Evolutionary conservation across 2,329 filamentous ascomycete species (phyloP), one percentile per base, ranked within the genome.

Genomic region (Parastagonospora avenae): DNA sequence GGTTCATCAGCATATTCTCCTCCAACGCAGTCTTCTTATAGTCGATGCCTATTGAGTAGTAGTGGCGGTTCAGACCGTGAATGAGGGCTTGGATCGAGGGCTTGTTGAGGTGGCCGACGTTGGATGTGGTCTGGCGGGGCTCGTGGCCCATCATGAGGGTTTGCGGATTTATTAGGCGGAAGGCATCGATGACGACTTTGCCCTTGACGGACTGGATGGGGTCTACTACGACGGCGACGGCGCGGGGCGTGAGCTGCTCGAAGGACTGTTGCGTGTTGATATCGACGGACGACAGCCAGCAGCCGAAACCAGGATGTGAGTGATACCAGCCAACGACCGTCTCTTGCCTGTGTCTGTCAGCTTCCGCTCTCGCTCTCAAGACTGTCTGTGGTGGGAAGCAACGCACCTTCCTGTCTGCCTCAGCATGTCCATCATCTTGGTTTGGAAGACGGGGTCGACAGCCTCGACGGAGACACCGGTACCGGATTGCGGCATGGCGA

Each of bases 351-450:
- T 28, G 40, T 52, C 50, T 55, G 62, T 68, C 50, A 70, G 64
- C 53, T 15, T 40, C 12, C 19, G 43, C 1, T 15, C 8, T 4
- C 28, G 8, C 27, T 24, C 19, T 24, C 19, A 24, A 24, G 19
- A 14, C 10, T 2, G 15, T 3, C 44, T 28, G 14, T 33, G 48
- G 3, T 16, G 15, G 32, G 16, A 15, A 4, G 10, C 15, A 41
- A 42, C 60, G 24, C 80, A 95, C 91, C 94, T 85, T 78, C 94
- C 94, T 51, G 94, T 99, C 82, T 99, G 94, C 70, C 90, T 85
- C 74, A 99, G 81, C 94, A 99, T 97, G 74, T 99, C 94, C 94
- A 99, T 99, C 94, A 99, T 99, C 83, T 97, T 99, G 70, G 92
- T 97, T 80, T 99, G 94, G 77, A 99, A 99, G 30, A 99, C 94